Base-by-base conservation (phyloP, 805 yeast genomes). In the Lipomyces chichibuensis region DNA sequence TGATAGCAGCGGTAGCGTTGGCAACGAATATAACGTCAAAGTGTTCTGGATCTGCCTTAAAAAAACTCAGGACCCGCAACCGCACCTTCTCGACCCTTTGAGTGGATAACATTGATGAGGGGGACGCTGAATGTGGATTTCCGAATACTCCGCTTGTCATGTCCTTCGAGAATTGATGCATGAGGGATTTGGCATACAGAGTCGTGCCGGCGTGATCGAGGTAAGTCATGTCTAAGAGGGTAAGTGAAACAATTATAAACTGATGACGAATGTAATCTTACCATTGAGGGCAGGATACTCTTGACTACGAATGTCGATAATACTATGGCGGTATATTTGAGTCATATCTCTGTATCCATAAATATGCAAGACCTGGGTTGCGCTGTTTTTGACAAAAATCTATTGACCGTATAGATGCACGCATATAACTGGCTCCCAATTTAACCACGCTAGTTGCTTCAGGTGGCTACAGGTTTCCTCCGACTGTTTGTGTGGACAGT, bases 281-380 rank as follows among this genome's bases (percentile, higher is more conserved):
- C 55, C 55, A 52, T 20, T 52, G 55, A 52, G 55, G n/a, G 55
- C 55, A 52, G 55, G 55, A 52, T 52, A 52, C 14, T 52, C 55
- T 23, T 3, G 14, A 52, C 11, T 52, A 9, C 55, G 55, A 25
- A 52, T 23, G 55, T 52, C 55, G 55, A 9, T 14, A 20, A 52
- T 23, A 20, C n/a, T 14, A 9, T 14, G 9, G 9, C 9, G 8
- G 27, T 52, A 52, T 5, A 52, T 13, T 52, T 23, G 55, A 11
- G 53, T n/a, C 53, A 49, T 49, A 37, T 13, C 39, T 17, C 3
- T 11, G 39, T 14, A 37, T 37, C 17, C 39, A 37, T 37, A 13
- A 37, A 29, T 29, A 29, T 29, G 6, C 32, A 29, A 27, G 4
- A 29, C 7, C 32, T 29, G 7, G 1, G 6, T 29, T 29, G 32